Percentiles rank a stretch among this genome's conserved stretches.
phyloP scores from a whole-genome alignment of 495 filamentous ascomycete genomes.

The Xylaria sp. region DNA sequence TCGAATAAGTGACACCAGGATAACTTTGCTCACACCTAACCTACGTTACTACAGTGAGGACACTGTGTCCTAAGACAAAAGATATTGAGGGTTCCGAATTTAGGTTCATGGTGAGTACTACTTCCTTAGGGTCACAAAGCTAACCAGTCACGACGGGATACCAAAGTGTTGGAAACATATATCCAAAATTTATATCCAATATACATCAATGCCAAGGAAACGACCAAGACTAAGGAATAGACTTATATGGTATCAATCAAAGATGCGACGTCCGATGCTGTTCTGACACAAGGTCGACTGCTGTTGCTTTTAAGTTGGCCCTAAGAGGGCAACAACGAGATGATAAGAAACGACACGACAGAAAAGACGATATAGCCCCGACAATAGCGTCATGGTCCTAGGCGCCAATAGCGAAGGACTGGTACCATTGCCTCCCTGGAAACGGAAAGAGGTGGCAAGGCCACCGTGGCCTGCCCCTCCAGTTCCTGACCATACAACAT shows the following conservation, averaged over 20 bases:
- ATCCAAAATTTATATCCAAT: not conserved
- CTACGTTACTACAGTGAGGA: no score
- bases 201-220: constrained; percentile 11
- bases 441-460: constrained; percentile 25
- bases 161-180: no score
- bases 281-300: not conserved
- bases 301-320: constrained; percentile 28
- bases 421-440: constrained; percentile 42
- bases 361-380: constrained; percentile 35
- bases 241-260: constrained; percentile 1
- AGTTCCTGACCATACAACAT: constrained; percentile 27
- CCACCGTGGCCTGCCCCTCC: constrained; percentile 29
- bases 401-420: constrained; percentile 41
- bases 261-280: not conserved
- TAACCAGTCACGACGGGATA: not conserved
- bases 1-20: not conserved
- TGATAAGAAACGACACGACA: constrained; percentile 35
- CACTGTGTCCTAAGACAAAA: not conserved
- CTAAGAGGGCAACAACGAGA: not conserved
- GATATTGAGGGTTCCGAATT: not conserved
- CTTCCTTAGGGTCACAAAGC: not conserved
- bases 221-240: not conserved
- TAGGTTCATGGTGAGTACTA: not conserved
- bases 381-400: constrained; percentile 42
- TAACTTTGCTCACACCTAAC: not conserved